Percentiles rank a stretch among this genome's conserved stretches.
phyloP scores from a whole-genome alignment of 345 rosid species.

The Raphanus raphanistrum region DNA sequence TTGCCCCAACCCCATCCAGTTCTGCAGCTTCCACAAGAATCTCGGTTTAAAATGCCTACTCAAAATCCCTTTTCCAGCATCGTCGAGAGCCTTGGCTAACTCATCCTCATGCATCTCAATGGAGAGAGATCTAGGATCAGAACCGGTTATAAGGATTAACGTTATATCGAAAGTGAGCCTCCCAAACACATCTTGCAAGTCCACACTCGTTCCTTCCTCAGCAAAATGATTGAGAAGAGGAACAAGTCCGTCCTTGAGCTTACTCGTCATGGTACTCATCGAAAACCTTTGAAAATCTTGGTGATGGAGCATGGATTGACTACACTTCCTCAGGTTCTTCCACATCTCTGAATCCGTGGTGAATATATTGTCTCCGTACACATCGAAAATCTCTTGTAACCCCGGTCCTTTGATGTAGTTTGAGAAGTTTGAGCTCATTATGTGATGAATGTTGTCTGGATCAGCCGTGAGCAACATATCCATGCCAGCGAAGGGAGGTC shows the following conservation, averaged over 20 bases:
- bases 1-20: background rate
- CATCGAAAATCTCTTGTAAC: background rate
- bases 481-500: background rate
- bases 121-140: background rate
- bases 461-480: background rate
- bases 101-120: background rate
- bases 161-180: background rate
- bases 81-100: background rate
- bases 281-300: background rate
- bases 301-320: background rate
- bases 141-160: background rate
- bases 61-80: background rate
- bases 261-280: background rate
- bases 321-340: background rate
- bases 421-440: background rate
- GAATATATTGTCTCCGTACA: background rate
- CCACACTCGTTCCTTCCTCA: background rate
- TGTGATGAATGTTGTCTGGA: background rate
- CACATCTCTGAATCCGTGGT: background rate
- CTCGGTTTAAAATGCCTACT: background rate
- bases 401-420: background rate
- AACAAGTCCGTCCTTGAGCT: background rate
- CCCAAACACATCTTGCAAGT: slow-evolving; percentile 1
- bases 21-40: background rate
- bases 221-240: background rate